Base-by-base conservation (phyloP, 768 basidiomycete genomes). In the Pholiota microspora region DNA sequence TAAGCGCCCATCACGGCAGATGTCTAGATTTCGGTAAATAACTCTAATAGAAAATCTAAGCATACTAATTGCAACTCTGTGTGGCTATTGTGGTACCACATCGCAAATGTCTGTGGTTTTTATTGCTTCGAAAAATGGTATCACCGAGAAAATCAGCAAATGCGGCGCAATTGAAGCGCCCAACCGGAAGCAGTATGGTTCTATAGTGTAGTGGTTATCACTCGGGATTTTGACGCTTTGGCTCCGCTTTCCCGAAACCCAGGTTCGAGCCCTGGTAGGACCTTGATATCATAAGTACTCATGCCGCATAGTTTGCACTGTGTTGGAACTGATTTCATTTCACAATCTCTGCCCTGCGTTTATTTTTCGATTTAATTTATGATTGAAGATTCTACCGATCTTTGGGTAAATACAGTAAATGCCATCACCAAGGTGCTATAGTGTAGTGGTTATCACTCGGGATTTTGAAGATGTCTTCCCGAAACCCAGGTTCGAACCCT, bases 391-490 rank as follows among this genome's bases (percentile, higher is more conserved):
- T 2, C 12, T 29, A 10, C 15, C 9, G 10, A 7, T 23, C 25
- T 25, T 29, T 34, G 9, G 1, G 12, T 23, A 4, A 7, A 31
- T 21, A 32, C 16, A n/a, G 12, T 9, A 23, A 25, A 21, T 12
- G 25, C 12, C 16, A 24, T 25, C 34, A 36, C 5, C 27, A 51
- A 29, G 65, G 65, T 61, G 60, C 65, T 66, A 66, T 66, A 66
- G 65, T 66, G 65, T 66, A 66, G 65, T 60, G 65, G 65, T 66
- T 63, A 66, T 66, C 65, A 66, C 65, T 63, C 63, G 60, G 65
- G 64, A 67, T 67, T 64, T 64, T 67, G 64, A 65, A 18, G 16
- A 4, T 44, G 49, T 38, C 46, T 67, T 68, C 67, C 67, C 63
- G 63, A 50, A 66, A 68, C 67, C 64, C 67, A 64, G 62, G 64